Percentiles rank a stretch among this genome's conserved stretches.
Conservation (phyloP, 495 filamentous ascomycete genomes). For the Tuber brumale region DNA sequence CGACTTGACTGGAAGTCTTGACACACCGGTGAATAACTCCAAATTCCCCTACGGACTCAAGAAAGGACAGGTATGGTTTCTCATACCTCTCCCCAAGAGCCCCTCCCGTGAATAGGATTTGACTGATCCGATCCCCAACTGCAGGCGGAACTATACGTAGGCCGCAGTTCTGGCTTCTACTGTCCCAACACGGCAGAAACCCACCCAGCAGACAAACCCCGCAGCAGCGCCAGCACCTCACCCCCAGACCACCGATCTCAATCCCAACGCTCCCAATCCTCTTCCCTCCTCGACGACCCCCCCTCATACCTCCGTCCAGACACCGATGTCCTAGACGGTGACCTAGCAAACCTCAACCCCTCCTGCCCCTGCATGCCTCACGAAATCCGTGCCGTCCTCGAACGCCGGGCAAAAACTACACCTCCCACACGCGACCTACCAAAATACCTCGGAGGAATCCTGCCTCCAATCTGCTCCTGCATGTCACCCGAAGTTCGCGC, state of each 20-base stretch:
- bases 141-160: slow-evolving; percentile 24
- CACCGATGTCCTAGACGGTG: slow-evolving; percentile 2
- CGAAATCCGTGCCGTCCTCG: slow-evolving; percentile 18
- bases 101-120: background rate
- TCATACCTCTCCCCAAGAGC: background rate
- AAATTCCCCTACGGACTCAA: slow-evolving; percentile 36
- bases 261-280: background rate
- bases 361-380: slow-evolving; percentile 19
- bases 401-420: slow-evolving; percentile 14
- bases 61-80: slow-evolving; percentile 32
- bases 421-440: background rate
- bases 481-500: slow-evolving; percentile 19
- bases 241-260: background rate
- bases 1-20: slow-evolving; percentile 53
- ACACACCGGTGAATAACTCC: slow-evolving; percentile 21
- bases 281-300: background rate
- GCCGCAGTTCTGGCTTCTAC: background rate
- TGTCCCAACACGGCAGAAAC: background rate
- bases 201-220: background rate
- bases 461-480: slow-evolving; percentile 23
- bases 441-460: slow-evolving; percentile 6
- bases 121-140: background rate
- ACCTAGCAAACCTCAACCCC: background rate
- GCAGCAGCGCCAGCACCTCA: background rate
- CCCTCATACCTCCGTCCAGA: slow-evolving; percentile 3